These are phyloP conservation scores for cucumber (Cucumis sativus) DNA, from an alignment of 306 rosid genomes.

Conservation along the genomic window Cucumber_9930_V3 NC_026659.2:22210001-22210500, in stretches of 20 bases:
- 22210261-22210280: conserved; percentile 56
- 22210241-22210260: conserved; percentile 56
- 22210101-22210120: no score
- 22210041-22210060: no score
- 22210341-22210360: conserved; percentile 40
- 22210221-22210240: conserved; percentile 83
- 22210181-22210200: conserved; percentile 46
- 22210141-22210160: conserved; percentile 20
- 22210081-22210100: no score
- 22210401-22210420: background rate
- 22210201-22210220: conserved; percentile 59
- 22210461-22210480: conserved; percentile 59
- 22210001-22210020: no score
- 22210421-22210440: conserved; percentile 48
- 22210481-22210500: conserved; percentile 56
- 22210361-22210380: background rate
- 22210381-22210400: background rate
- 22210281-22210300: conserved; percentile 52
- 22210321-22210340: conserved; percentile 74
- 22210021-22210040: no score
- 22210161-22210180: conserved; percentile 16
- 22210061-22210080: no score
- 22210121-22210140: no score
- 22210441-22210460: conserved; percentile 60
- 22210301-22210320: conserved; percentile 59